Evolutionary conservation across 345 rosid species (phyloP).

Genomic region (Jatropha curcas): DNA sequence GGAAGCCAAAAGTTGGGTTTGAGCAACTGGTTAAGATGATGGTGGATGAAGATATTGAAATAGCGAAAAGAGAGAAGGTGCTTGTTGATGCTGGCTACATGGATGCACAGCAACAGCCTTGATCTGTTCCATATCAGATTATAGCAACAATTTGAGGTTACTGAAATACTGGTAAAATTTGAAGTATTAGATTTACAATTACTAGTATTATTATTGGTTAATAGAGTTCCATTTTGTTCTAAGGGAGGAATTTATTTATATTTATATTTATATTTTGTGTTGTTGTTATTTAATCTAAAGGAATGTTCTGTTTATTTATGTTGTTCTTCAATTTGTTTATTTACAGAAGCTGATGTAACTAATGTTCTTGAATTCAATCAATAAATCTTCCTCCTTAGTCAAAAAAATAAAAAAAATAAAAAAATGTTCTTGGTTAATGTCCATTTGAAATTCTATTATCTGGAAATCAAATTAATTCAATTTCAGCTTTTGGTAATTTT

Average conservation of each 20-base stretch:
- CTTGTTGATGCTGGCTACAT: constrained; percentile 88
- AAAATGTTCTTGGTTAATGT: not conserved
- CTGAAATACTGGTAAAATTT: not conserved
- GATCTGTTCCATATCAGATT: not conserved
- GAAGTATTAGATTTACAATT: not conserved
- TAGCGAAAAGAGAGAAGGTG: constrained; percentile 90
- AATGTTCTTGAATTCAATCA: too few relatives aligned
- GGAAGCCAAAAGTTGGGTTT: constrained; percentile 84
- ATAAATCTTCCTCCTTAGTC: too few relatives aligned
- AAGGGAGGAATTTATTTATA: not conserved
- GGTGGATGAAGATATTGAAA: constrained; percentile 79
- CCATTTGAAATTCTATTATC: not conserved
- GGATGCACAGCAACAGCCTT: constrained; percentile 90
- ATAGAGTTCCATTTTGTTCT: not conserved
- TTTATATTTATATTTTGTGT: too few relatives aligned
- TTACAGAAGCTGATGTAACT: too few relatives aligned
- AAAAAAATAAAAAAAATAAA: too few relatives aligned
- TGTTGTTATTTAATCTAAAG: not conserved
- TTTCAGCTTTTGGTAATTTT: not conserved
- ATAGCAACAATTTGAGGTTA: not conserved
- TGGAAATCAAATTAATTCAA: not conserved
- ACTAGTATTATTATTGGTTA: not conserved
- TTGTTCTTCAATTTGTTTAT: too few relatives aligned
- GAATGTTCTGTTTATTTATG: too few relatives aligned
- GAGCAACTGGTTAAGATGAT: constrained; percentile 89